Base-by-base conservation (phyloP, 2,329 filamentous ascomycete genomes). In the Verticillium dahliae region DNA sequence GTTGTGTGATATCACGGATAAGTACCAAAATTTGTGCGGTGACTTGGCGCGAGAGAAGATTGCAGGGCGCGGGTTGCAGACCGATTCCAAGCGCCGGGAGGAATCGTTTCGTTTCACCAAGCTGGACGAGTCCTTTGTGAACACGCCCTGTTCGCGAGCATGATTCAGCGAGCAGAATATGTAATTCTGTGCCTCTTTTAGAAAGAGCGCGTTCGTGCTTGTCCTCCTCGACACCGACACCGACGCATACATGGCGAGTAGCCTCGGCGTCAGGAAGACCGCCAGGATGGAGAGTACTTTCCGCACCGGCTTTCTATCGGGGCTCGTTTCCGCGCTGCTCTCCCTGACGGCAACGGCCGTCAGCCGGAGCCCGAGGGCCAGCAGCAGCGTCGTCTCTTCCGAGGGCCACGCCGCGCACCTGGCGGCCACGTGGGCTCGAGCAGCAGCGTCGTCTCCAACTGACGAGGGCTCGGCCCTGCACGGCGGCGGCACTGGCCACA, bases 191-290 rank as follows among this genome's bases (percentile, higher is more conserved):
- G 35, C 4, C 4, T 31, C 27, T 31, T 31, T 31, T 27, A 56
- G 27, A 13, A 13, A 15, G 6, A 9, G 2, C 6, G 33, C 27
- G 6, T 56, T 35, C 10, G 11, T 65, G 62, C 65, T 67, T 68
- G 27, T 63, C 59, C n/a, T 61, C 62, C 54, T 66, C 66, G 54
- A 66, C 39, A 45, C 56, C 57, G 52, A 63, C 52, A 18, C 58
- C 56, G 58, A 63, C 60, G 33, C 45, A 59, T 59, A 63, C 61
- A 45, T 65, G 60, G 58, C 60, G 58, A 39, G 34, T 41, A 31
- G 33, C 22, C 52, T 56, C 27, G 18, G 18, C 55, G n/a, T 56
- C 27, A 18, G 34, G n/a, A 50, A 50, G 41, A 34, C 55, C 4
- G 22, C 27, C 15, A 56, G 6, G 52, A 56, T 56, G 52, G 52